phyloP scores from a whole-genome alignment of 1,139 yeast species.

The Geotrichum aggregatum region DNA sequence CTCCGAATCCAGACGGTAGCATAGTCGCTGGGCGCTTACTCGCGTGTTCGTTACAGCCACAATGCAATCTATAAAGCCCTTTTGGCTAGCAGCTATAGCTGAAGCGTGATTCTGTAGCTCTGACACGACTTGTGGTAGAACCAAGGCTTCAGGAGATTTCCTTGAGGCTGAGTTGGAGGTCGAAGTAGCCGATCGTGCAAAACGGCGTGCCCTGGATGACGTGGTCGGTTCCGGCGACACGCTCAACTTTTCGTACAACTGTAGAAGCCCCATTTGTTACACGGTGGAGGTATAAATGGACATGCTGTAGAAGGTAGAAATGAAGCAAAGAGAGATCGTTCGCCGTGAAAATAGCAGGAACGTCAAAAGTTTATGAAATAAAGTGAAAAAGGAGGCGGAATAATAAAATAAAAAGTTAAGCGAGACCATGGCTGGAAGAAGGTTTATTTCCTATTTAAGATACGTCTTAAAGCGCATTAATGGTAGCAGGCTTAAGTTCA shows the following conservation, averaged over 20 bases:
- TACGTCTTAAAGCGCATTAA: no score
- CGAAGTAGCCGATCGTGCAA: no score
- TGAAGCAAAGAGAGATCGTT: no score
- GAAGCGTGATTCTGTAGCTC: constrained; percentile 1
- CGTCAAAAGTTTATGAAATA: no score
- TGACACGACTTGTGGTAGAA: neutral
- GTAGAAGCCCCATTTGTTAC: neutral
- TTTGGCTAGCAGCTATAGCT: constrained; percentile 1
- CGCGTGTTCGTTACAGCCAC: constrained; percentile 6
- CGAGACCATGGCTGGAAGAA: neutral
- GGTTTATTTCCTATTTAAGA: no score
- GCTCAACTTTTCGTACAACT: constrained; percentile 8
- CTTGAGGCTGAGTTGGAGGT: neutral
- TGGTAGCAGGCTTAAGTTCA: no score
- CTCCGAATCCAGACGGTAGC: constrained; percentile 10
- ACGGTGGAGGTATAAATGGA: no score
- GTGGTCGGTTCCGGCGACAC: constrained; percentile 3
- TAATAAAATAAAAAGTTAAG: neutral
- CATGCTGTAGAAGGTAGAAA: no score
- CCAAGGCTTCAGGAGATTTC: neutral
- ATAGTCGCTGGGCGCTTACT: constrained; percentile 8
- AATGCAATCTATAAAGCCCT: constrained; percentile 7
- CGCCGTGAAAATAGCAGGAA: no score
- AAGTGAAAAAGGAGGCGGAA: neutral
- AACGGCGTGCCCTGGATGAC: no score